Evolutionary conservation across 768 basidiomycete genomes (phyloP).

Genomic region (Termitomyces sp.): DNA sequence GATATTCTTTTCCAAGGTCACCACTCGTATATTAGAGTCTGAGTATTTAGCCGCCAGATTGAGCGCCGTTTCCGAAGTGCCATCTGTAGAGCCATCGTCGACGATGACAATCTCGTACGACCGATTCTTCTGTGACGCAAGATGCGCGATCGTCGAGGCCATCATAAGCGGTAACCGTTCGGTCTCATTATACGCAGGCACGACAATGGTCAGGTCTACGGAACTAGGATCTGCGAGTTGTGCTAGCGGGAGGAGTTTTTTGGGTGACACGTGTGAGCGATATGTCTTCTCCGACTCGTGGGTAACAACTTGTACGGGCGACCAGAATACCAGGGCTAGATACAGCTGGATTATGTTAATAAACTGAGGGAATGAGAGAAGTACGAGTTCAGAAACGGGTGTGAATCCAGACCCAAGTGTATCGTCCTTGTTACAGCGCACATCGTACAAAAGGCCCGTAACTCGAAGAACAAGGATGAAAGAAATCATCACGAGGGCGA

Average conservation of each 20-base stretch:
- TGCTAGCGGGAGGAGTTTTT: conserved; percentile 49
- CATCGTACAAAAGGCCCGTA: conserved; percentile 40
- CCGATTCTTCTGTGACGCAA: conserved; percentile 39
- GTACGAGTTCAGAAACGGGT: conserved; percentile 31
- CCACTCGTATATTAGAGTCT: conserved; percentile 64
- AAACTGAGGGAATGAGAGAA: conserved; percentile 7
- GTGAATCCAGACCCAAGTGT: conserved; percentile 40
- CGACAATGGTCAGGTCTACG: conserved; percentile 73
- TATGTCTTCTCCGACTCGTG: conserved; percentile 66
- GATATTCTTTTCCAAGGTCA: conserved; percentile 72
- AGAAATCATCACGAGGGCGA: conserved; percentile 43
- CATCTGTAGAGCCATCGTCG: conserved; percentile 85
- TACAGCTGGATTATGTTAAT: conserved; percentile 48
- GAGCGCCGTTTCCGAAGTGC: conserved; percentile 61
- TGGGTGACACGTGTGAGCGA: conserved; percentile 48
- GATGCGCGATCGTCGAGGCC: conserved; percentile 61
- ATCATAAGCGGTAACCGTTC: conserved; percentile 85
- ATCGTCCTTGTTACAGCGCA: conserved; percentile 67
- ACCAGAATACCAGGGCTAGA: conserved; percentile 64
- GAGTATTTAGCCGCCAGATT: conserved; percentile 52
- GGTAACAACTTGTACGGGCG: conserved; percentile 61
- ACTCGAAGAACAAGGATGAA: conserved; percentile 97
- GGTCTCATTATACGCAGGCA: conserved; percentile 91
- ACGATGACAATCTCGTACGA: conserved; percentile 82
- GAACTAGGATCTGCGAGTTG: conserved; percentile 48